Conservation (phyloP, 2,329 filamentous ascomycete species). For the Pseudocercospora vitis region DNA sequence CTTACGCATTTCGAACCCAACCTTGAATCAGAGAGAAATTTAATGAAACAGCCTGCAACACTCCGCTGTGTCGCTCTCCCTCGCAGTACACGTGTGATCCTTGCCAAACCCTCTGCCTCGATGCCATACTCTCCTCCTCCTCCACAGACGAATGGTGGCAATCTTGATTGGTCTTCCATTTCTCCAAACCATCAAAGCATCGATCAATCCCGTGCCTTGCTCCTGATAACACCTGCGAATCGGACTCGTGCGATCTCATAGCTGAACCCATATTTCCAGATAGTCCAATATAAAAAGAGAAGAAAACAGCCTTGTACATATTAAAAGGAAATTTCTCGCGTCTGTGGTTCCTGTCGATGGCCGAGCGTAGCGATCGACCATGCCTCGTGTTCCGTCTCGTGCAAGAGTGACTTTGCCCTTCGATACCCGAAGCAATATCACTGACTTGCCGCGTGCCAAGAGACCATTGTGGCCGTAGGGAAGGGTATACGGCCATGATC, state of each 20-base stretch:
- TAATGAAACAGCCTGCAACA: slow-evolving; percentile 18
- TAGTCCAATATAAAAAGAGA: neutral
- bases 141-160: too few relatives aligned
- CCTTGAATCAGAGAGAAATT: slow-evolving; percentile 15
- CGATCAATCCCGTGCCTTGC: neutral
- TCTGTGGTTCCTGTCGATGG: neutral
- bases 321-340: slow-evolving; percentile 4
- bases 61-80: slow-evolving; percentile 10
- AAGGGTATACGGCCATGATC: neutral
- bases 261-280: neutral
- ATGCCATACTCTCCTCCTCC: neutral
- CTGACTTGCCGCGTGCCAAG: neutral
- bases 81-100: neutral
- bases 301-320: slow-evolving; percentile 8
- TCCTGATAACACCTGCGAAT: neutral
- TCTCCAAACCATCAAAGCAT: slow-evolving; percentile 1
- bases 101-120: slow-evolving; percentile 7
- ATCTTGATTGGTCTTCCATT: slow-evolving; percentile 7
- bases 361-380: neutral
- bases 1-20: slow-evolving; percentile 8
- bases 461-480: neutral
- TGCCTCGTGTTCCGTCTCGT: neutral
- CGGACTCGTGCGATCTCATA: neutral
- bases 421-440: neutral
- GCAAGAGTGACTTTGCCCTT: neutral